These are phyloP conservation scores for Sugiyamaella boreocaroliniensis DNA, from an alignment of 805 yeast species.

Conservation along the genomic window DNA sequence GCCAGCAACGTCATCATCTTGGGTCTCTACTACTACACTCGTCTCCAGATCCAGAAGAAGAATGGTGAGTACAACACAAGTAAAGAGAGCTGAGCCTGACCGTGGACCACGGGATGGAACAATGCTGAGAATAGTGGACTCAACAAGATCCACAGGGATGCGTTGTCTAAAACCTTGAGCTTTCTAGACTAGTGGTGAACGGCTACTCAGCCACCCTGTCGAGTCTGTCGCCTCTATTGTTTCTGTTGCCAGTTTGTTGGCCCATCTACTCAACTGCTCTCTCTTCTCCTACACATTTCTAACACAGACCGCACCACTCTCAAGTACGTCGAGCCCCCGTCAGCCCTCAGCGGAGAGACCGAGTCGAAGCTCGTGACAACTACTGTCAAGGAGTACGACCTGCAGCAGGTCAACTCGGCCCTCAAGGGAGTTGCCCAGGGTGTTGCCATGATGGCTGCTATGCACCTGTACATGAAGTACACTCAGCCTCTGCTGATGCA, in stretches of 20 bases:
- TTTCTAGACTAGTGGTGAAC: no score
- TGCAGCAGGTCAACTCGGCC: conserved; percentile 72
- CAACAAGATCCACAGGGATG: no score
- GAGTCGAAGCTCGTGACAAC: conserved; percentile 71
- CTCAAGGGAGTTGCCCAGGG: conserved; percentile 81
- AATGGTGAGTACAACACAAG: conserved; percentile 34
- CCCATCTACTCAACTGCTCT: no score
- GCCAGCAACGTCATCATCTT: conserved; percentile 61
- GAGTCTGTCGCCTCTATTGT: no score
- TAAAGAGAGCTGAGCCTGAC: no score
- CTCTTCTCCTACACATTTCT: no score
- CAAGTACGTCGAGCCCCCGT: conserved; percentile 83
- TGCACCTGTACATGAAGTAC: conserved; percentile 96
- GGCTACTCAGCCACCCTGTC: no score
- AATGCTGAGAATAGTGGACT: no score
- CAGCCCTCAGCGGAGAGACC: conserved; percentile 67
- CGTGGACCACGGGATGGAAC: no score
- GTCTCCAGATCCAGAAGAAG: conserved; percentile 54
- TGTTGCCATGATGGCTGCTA: conserved; percentile 94
- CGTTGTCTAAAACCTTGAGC: no score
- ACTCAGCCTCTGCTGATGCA: conserved; percentile 97
- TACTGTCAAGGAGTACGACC: conserved; percentile 91
- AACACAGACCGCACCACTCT: conserved; percentile 64
- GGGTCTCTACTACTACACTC: conserved; percentile 58
- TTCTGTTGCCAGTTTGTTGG: no score